Base-by-base conservation (phyloP, 202 grass and related monocot species). In the Zoysia matrella region DNA sequence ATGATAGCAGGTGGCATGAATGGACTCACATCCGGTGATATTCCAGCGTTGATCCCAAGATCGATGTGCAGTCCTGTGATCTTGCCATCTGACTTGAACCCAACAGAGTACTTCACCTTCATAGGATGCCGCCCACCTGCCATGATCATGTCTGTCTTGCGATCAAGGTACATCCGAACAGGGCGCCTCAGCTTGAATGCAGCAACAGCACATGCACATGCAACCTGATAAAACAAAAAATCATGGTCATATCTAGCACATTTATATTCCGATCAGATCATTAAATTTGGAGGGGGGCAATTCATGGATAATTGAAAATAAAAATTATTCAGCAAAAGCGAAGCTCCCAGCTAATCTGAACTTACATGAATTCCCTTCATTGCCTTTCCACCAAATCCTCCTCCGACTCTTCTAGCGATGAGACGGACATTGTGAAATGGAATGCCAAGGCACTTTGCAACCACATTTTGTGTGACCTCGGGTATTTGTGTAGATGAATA, bases 61-160 rank as follows among this genome's bases (percentile, higher is more conserved):
- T 86, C 88, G 8, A 97, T 5, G 62, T 97, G 85, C 53, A 97
- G 82, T 3, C 86, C 92, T 2, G 86, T 94, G 71, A 97, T 86
- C 71, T 88, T 94, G 54, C 94, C 94, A 48, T 94, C 86, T 1
- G 89, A 87, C 54, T 94, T 97, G 88, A 97, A 97, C 74, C 94
- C 94, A 1, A 94, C 92, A 0, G 75, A 65, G 52, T 97, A 92
- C 47, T 91, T 85, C 52, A 48, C 89, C 71, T 94, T 87, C 82
- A 90, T 94, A 39, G 94, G 94, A 90, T 97, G 89, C 22, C 94
- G 80, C 14, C 94, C 94, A 16, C 89, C 94, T 1, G 86, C 78
- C 5, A 94, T 91, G 73, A 94, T 81, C 92, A 97, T 97, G 63
- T 97, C 94, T 8, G 94, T 94, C 81, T 97, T 85, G 16, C 94